Conservation (phyloP, 2,329 filamentous ascomycete genomes). For the Hymenoscyphus scutula region DNA sequence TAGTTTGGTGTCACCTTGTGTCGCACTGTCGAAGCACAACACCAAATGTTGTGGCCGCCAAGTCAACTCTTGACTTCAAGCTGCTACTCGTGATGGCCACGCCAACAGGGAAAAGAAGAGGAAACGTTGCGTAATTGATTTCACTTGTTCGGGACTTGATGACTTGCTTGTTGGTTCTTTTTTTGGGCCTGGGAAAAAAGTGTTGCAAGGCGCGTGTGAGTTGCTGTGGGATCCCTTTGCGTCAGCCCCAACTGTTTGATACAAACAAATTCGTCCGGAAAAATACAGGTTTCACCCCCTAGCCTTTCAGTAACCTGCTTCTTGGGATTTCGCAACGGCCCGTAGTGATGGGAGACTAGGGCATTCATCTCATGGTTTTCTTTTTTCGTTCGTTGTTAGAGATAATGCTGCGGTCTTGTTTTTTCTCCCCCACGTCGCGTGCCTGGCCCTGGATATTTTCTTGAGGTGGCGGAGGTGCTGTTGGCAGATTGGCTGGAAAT, state of each 20-base stretch:
- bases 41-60: constrained; percentile 1
- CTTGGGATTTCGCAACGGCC: neutral
- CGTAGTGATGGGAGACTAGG: neutral
- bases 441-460: neutral
- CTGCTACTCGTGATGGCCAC: constrained; percentile 3
- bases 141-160: neutral
- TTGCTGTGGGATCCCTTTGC: no score
- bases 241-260: neutral
- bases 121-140: neutral
- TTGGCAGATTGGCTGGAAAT: neutral
- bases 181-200: no score
- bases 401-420: neutral
- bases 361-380: neutral
- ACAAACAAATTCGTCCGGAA: neutral
- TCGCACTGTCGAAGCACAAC: neutral
- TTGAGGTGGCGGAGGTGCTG: neutral
- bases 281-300: neutral
- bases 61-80: neutral
- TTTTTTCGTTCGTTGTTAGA: neutral
- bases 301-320: neutral
- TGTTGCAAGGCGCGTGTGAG: no score
- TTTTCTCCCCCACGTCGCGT: neutral
- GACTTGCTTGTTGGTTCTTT: neutral
- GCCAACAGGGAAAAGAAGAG: neutral
- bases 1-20: neutral